A percentile compares a stretch with the other conserved stretches of the same genome.
Conservation (phyloP, 2,329 filamentous ascomycete genomes). For the Cladosporium sp. region DNA sequence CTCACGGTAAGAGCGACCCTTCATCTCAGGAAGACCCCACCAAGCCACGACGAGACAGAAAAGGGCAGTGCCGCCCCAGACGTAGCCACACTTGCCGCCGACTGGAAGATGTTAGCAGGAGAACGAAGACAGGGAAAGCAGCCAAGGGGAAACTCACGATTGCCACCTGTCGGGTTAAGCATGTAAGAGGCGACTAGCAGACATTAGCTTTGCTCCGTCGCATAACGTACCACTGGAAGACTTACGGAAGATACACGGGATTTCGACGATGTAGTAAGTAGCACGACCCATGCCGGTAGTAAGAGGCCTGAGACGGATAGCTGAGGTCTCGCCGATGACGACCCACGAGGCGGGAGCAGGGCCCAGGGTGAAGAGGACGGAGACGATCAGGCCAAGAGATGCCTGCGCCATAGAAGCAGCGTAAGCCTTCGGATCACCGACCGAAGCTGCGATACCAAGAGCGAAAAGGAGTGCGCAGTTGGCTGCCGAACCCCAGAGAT, state of each 20-base stretch:
- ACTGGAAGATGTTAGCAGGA: background rate
- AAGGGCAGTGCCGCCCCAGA: constrained; percentile 54
- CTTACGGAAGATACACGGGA: constrained; percentile 57
- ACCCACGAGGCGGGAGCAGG: constrained; percentile 60
- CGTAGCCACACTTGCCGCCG: constrained; percentile 52
- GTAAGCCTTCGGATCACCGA: constrained; percentile 30
- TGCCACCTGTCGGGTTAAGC: constrained; percentile 44
- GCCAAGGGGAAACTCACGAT: constrained; percentile 14
- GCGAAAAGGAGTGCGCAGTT: constrained; percentile 50
- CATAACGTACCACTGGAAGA: too few species aligned
- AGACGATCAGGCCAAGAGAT: constrained; percentile 58
- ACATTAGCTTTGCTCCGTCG: too few species aligned
- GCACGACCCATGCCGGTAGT: constrained; percentile 60
- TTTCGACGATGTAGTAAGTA: constrained; percentile 58
- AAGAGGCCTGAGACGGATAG: constrained; percentile 58
- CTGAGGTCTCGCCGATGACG: constrained; percentile 61
- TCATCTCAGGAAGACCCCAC: constrained; percentile 51
- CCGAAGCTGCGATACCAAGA: constrained; percentile 55
- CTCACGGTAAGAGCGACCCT: constrained; percentile 53
- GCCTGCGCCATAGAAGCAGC: constrained; percentile 49
- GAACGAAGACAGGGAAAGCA: too few species aligned
- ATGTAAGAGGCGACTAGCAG: constrained; percentile 45
- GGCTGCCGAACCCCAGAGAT: constrained; percentile 53
- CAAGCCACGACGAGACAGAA: constrained; percentile 46
- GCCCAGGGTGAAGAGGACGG: constrained; percentile 57